Conservation (phyloP, 306 rosid genomes). For the Ammopiptanthus mongolicus region DNA sequence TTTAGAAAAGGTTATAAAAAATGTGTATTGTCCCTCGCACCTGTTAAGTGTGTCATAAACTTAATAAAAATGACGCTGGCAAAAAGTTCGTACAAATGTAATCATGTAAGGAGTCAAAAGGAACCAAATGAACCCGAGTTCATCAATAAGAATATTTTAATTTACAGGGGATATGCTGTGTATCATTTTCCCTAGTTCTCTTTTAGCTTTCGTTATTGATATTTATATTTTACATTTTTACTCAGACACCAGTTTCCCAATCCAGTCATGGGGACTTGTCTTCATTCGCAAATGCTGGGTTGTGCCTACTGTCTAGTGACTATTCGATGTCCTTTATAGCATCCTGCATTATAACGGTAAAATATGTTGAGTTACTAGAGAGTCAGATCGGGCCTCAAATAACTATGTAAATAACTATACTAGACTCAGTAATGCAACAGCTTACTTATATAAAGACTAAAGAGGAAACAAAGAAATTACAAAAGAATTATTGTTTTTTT, state of each 20-base stretch:
- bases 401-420: background rate
- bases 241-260: conserved; percentile 5
- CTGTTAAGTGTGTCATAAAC: too few species aligned
- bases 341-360: conserved; percentile 33
- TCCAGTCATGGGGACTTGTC: background rate
- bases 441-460: background rate
- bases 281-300: conserved; percentile 25
- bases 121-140: conserved; percentile 8
- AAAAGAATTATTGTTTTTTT: background rate
- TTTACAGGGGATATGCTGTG: conserved; percentile 22
- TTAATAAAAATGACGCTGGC: too few species aligned
- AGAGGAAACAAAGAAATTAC: background rate
- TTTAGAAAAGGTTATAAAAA: background rate
- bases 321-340: conserved; percentile 46
- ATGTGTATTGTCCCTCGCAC: background rate
- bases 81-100: conserved; percentile 12
- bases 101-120: background rate
- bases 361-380: background rate
- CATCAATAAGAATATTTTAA: conserved; percentile 20
- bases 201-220: background rate
- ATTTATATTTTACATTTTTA: conserved; percentile 9
- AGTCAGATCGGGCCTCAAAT: background rate
- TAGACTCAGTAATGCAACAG: background rate
- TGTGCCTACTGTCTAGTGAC: background rate
- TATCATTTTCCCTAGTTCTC: conserved; percentile 11